Evolutionary conservation across 768 basidiomycete species (phyloP).

Genomic region (Collybia nuda): DNA sequence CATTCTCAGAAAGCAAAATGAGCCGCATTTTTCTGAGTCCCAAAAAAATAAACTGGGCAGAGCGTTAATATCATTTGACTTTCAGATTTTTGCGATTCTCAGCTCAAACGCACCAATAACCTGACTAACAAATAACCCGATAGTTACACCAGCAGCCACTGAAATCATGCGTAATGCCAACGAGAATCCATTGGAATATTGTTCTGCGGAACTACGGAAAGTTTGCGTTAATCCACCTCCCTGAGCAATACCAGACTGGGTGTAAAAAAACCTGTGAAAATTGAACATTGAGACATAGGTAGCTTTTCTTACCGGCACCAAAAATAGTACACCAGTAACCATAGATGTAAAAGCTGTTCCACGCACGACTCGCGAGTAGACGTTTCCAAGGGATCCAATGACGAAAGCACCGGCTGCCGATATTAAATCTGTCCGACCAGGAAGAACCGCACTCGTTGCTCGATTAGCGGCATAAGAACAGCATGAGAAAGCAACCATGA

Average conservation of each 20-base stretch:
- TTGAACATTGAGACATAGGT: not conserved
- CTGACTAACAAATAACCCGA: conserved; percentile 82
- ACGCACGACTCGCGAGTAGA: conserved; percentile 72
- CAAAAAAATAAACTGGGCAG: conserved; percentile 65
- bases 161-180: conserved; percentile 82
- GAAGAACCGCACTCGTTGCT: conserved; percentile 57
- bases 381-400: conserved; percentile 77
- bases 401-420: conserved; percentile 78
- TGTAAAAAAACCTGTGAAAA: conserved; percentile 5
- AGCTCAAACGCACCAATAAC: conserved; percentile 44
- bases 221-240: conserved; percentile 68
- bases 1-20: conserved; percentile 72
- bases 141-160: conserved; percentile 82
- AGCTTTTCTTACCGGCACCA: conserved; percentile 70
- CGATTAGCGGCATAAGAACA: conserved; percentile 72
- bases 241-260: conserved; percentile 73
- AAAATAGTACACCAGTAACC: conserved; percentile 91
- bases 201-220: conserved; percentile 59
- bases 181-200: conserved; percentile 76
- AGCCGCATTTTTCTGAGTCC: conserved; percentile 68
- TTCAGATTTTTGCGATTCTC: too few species aligned
- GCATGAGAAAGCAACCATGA: conserved; percentile 81
- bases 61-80: too few species aligned
- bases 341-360: conserved; percentile 89
- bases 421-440: conserved; percentile 70